Evolutionary conservation across 257 asterid genomes (phyloP).

Genomic region (Rauvolfia tetraphylla): DNA sequence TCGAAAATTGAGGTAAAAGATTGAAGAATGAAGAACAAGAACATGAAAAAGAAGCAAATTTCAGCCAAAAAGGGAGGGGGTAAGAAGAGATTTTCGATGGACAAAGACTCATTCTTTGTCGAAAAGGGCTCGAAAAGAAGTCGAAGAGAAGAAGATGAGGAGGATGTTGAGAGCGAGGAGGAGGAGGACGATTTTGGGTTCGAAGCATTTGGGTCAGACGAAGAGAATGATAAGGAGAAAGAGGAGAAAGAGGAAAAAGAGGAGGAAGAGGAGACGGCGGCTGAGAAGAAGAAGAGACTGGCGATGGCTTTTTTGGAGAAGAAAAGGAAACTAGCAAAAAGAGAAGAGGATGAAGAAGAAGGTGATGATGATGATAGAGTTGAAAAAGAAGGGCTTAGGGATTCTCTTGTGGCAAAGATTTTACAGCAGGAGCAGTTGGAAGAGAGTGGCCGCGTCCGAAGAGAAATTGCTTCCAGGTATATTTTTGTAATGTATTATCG

Average conservation of each 20-base stretch:
- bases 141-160: constrained; percentile 49
- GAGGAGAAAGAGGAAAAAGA: constrained; percentile 28
- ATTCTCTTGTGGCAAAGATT: constrained; percentile 60
- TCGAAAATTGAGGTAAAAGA: neutral
- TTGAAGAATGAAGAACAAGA: constrained; percentile 42
- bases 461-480: constrained; percentile 75
- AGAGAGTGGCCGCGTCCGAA: constrained; percentile 78
- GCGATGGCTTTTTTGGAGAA: neutral
- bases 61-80: constrained; percentile 30
- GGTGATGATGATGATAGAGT: constrained; percentile 42
- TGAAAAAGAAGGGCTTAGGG: constrained; percentile 74
- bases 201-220: constrained; percentile 18
- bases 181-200: constrained; percentile 35
- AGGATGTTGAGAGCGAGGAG: constrained; percentile 65
- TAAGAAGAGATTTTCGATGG: constrained; percentile 32
- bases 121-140: constrained; percentile 47
- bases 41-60: constrained; percentile 36
- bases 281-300: constrained; percentile 50
- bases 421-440: constrained; percentile 92
- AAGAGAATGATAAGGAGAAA: constrained; percentile 18
- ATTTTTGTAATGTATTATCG: neutral
- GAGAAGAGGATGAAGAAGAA: constrained; percentile 37
- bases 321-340: constrained; percentile 20
- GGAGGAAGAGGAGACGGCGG: constrained; percentile 65
- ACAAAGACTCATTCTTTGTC: constrained; percentile 47